Evolutionary conservation across 2,329 filamentous ascomycete genomes (phyloP).

Genomic region (Nannizziopsis arthrosporioides): DNA sequence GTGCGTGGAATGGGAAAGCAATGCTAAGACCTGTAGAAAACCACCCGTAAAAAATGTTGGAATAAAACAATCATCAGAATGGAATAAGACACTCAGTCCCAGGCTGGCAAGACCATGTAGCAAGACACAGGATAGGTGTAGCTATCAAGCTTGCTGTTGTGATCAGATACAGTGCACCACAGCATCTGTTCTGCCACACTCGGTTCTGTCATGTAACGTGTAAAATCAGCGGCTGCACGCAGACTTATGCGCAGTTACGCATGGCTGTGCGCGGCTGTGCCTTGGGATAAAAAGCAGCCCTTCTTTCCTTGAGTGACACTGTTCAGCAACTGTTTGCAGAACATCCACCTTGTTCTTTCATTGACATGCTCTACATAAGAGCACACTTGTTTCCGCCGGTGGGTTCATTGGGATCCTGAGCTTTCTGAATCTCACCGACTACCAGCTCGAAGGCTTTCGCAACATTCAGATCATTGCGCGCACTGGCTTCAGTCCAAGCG

Average conservation of each 20-base stretch:
- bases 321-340: background rate
- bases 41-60: slow-evolving; percentile 4
- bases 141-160: background rate
- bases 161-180: background rate
- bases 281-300: background rate
- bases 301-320: slow-evolving; percentile 3
- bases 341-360: background rate
- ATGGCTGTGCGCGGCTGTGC: background rate
- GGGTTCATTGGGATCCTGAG: slow-evolving; percentile 77
- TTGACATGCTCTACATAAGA: slow-evolving; percentile 54
- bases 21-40: slow-evolving; percentile 4
- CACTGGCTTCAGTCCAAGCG: slow-evolving; percentile 89
- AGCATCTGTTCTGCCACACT: slow-evolving; percentile 1
- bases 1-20: slow-evolving; percentile 10
- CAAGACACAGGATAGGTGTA: background rate
- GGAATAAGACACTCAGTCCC: background rate
- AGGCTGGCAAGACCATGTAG: background rate
- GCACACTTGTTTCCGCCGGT: slow-evolving; percentile 67
- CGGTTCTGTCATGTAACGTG: background rate
- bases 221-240: slow-evolving; percentile 2
- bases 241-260: slow-evolving; percentile 4
- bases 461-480: slow-evolving; percentile 89
- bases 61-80: slow-evolving; percentile 7
- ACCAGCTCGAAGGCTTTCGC: slow-evolving; percentile 84
- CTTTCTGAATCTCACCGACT: slow-evolving; percentile 89